phyloP scores from a whole-genome alignment of 2,329 filamentous ascomycete species.

The Nemania sp. region DNA sequence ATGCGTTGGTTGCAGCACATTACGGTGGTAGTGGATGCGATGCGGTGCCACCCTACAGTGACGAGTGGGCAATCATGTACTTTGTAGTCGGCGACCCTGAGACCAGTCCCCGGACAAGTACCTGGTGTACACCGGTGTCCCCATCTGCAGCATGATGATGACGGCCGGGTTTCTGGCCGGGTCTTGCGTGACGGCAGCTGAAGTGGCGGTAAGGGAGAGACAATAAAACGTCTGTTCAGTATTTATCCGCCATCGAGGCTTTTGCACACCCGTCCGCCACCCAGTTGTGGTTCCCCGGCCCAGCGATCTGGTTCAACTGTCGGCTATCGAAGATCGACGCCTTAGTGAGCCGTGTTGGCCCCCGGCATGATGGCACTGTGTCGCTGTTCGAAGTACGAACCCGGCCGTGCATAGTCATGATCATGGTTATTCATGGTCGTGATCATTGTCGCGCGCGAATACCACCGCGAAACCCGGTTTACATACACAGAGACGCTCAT shows the following conservation, averaged over 20 bases:
- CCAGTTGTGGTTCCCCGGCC: conserved; percentile 27
- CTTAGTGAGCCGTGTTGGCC: conserved; percentile 11
- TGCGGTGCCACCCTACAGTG: conserved; percentile 6
- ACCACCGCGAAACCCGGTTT: no score
- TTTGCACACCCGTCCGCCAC: conserved; percentile 11
- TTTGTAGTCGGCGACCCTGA: not conserved
- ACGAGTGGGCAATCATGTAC: not conserved
- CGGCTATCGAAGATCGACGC: conserved; percentile 36
- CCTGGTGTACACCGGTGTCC: not conserved
- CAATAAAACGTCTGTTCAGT: conserved; percentile 23
- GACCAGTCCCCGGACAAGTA: not conserved
- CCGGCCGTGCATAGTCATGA: no score
- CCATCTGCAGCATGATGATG: conserved; percentile 11
- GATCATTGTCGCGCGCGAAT: no score
- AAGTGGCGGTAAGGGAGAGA: conserved; percentile 27
- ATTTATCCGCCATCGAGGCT: conserved; percentile 8
- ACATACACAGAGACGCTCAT: no score
- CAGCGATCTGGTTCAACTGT: conserved; percentile 39
- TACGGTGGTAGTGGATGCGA: conserved; percentile 8
- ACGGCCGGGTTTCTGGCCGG: no score
- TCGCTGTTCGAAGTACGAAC: conserved; percentile 13
- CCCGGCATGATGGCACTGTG: conserved; percentile 13
- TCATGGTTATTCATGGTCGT: no score
- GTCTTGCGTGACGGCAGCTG: no score
- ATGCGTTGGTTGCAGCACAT: not conserved